A percentile compares a stretch with the other conserved stretches of the same genome.
Conservation (phyloP, 1,139 yeast species). For the Blastobotrys malaysiensis region DNA sequence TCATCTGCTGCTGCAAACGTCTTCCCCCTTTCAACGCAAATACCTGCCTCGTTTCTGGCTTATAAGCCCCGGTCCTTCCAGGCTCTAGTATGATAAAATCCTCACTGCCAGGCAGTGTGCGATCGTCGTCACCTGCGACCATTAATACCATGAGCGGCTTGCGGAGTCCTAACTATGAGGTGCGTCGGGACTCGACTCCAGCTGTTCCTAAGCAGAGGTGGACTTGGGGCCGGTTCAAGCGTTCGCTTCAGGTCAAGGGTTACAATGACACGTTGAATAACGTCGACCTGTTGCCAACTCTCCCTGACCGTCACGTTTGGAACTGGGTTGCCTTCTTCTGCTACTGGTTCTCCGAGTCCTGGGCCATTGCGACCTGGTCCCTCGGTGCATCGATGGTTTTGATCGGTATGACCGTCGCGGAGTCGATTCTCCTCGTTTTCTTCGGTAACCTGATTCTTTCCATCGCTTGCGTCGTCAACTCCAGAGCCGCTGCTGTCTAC, state of each 20-base stretch:
- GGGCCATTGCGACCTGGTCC: constrained; percentile 21
- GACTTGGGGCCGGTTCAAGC: constrained; percentile 10
- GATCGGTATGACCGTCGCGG: constrained; percentile 14
- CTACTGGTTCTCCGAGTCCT: constrained; percentile 18
- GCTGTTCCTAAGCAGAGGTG: not conserved
- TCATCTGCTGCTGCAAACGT: too few relatives aligned
- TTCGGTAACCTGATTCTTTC: constrained; percentile 17
- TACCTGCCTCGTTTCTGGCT: not conserved
- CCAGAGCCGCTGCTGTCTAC: constrained; percentile 21
- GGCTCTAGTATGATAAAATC: not conserved
- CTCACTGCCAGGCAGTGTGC: constrained; percentile 1
- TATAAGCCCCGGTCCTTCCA: not conserved
- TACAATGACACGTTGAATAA: constrained; percentile 12
- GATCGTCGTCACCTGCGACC: not conserved
- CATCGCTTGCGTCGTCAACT: constrained; percentile 17
- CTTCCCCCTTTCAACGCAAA: not conserved
- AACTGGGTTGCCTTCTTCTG: constrained; percentile 17
- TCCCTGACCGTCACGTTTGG: constrained; percentile 16
- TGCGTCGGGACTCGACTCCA: not conserved
- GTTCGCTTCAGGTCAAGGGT: constrained; percentile 12
- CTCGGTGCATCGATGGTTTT: constrained; percentile 16
- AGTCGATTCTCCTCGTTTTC: constrained; percentile 13
- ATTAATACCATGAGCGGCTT: not conserved
- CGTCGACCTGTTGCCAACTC: constrained; percentile 18
- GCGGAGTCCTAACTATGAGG: not conserved